Percentiles rank a stretch among this genome's conserved stretches.
phyloP scores from a whole-genome alignment of 148 eudicot species.

The Rhododendron simsii region DNA sequence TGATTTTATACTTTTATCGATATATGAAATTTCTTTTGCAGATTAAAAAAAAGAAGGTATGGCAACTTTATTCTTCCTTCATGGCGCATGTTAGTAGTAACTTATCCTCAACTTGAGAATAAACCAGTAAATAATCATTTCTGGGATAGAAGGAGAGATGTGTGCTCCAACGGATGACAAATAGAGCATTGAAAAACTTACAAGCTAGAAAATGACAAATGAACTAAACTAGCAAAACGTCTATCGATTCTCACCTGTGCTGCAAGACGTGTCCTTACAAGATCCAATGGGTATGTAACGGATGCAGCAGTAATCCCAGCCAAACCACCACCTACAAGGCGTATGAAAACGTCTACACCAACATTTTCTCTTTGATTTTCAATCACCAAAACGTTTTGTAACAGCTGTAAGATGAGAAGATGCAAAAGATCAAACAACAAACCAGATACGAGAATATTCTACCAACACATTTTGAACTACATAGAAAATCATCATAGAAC shows the following conservation, averaged over 20 bases:
- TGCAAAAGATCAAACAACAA: constrained; percentile 9
- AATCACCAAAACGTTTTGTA: constrained; percentile 51
- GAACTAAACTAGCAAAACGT: background rate
- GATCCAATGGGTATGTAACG: constrained; percentile 63
- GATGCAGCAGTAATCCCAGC: constrained; percentile 88
- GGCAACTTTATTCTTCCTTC: background rate
- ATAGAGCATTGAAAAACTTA: background rate
- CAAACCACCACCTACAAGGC: constrained; percentile 76
- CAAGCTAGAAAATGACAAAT: background rate
- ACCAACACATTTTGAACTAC: background rate
- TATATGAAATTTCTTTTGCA: background rate
- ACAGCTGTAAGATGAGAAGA: constrained; percentile 37
- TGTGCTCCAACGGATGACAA: background rate
- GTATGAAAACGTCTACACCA: constrained; percentile 51
- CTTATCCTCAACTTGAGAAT: background rate
- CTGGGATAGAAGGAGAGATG: background rate
- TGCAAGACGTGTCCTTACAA: constrained; percentile 76
- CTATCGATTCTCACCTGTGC: constrained; percentile 44
- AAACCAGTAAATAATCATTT: background rate
- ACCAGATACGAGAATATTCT: background rate
- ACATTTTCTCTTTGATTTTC: constrained; percentile 42
- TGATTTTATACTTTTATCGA: too few relatives aligned
- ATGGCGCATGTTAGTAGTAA: background rate
- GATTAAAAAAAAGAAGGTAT: background rate
- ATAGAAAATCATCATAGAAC: constrained; percentile 17